These are phyloP conservation scores for Hydrangea macrophylla DNA, from an alignment of 148 eudicot species.

Conservation along the genomic window DNA sequence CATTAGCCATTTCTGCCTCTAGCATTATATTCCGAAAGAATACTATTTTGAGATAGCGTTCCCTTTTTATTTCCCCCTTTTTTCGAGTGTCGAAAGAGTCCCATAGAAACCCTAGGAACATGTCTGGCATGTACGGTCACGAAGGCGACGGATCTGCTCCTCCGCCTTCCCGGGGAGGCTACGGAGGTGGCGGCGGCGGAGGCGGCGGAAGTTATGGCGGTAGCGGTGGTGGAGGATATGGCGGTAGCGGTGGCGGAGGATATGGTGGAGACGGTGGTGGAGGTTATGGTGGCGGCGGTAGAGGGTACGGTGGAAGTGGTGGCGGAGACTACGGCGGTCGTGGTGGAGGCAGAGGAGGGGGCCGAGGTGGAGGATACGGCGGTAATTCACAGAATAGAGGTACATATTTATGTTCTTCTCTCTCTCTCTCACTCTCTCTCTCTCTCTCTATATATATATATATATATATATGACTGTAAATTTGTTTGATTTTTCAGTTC, in stretches of 20 bases:
- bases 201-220: constrained; percentile 11
- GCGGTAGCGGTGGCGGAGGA: constrained; percentile 18
- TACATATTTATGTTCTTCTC: not conserved
- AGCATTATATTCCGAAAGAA: no score
- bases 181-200: no score
- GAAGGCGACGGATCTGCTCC: constrained; percentile 62
- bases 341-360: constrained; percentile 21
- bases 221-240: constrained; percentile 14
- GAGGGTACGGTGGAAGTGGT: constrained; percentile 29
- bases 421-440: not conserved
- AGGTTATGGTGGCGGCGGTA: constrained; percentile 22
- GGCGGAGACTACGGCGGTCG: constrained; percentile 21
- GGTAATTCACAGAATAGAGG: constrained; percentile 46
- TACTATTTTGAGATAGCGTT: no score
- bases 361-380: constrained; percentile 43
- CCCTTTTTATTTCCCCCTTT: no score
- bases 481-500: not conserved
- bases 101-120: constrained; percentile 31
- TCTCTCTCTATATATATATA: not conserved
- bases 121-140: constrained; percentile 57
- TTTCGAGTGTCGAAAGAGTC: no score
- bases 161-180: constrained; percentile 41
- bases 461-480: not conserved
- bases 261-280: constrained; percentile 27
- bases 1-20: no score